Evolutionary conservation across 345 rosid species (phyloP), one percentile per base, ranked within the genome.

Genomic region (Bruguiera parviflora): DNA sequence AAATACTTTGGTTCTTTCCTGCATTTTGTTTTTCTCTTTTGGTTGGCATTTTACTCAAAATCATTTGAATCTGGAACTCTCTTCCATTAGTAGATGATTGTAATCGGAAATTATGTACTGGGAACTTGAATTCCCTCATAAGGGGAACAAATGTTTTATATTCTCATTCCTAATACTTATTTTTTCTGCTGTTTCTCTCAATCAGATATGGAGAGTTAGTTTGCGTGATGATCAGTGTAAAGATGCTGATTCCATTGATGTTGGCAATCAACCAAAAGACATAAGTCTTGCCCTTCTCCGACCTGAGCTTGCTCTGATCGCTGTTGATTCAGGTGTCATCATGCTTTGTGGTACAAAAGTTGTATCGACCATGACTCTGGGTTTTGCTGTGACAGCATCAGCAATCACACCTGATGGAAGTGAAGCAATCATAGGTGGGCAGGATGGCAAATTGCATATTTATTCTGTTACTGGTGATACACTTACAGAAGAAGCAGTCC

Each of bases 251-350:
- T 78, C 78, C 68, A 73, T 88, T 32, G 96, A 86, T 79, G 74
- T 94, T 76, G 96, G 91, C 67, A 75, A 84, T 78, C 97, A 94
- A 73, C 97, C 98, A 56, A 91, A 85, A 60, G 97, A 94, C 81
- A 78, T 94, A 69, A 94, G 90, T 81, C 85, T 88, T 71, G 92
- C 96, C 63, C 84, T 80, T 74, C 79, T 64, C 51, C 81, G 81
- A 64, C 96, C 96, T 18, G 92, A 88, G 70, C 84, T 89, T 60
- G 86, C 86, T 70, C 72, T 94, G 80, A 81, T 84, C 75, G 75
- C 92, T 15, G 84, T 82, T 46, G 97, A 91, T 66, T 85, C 92
- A 19, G 96, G 97, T 60, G 91, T 86, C 76, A 93, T 85, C 77
- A 73, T 94, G 78, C 87, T 94, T 75, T 86, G 75, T 49, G 88